These are phyloP conservation scores for Cladosporium austrohemisphaericum DNA, from an alignment of 2,329 filamentous ascomycete species.

Conservation along the genomic window DNA sequence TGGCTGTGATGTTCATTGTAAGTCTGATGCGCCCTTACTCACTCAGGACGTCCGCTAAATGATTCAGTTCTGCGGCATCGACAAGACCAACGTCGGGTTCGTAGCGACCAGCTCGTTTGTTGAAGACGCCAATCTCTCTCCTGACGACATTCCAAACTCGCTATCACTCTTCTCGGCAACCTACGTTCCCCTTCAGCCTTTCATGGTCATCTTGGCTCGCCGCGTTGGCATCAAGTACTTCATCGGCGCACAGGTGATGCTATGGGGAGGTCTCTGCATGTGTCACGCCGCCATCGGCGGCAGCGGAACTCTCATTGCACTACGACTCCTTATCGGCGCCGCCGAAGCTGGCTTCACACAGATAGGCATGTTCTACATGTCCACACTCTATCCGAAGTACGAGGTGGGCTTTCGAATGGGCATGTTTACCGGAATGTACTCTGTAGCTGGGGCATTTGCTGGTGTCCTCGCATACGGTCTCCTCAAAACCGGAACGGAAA, in stretches of 20 bases:
- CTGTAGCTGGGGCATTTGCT: conserved; percentile 3
- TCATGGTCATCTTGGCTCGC: conserved; percentile 4
- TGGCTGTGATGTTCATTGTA: conserved; percentile 2
- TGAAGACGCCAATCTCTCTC: not conserved
- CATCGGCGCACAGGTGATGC: conserved; percentile 3
- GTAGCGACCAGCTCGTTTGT: conserved; percentile 5
- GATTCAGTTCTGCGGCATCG: conserved; percentile 2
- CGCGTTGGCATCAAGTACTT: conserved; percentile 5
- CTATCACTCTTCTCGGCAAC: conserved; percentile 7
- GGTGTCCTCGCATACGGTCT: conserved; percentile 3
- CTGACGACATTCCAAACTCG: conserved; percentile 1
- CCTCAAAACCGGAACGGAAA: not conserved
- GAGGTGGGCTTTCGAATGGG: conserved; percentile 2
- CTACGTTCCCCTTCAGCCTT: not conserved
- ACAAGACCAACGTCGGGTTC: conserved; percentile 2
- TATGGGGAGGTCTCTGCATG: conserved; percentile 6
- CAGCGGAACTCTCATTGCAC: not conserved
- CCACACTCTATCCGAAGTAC: conserved; percentile 4
- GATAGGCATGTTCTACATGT: conserved; percentile 10
- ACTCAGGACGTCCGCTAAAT: not conserved
- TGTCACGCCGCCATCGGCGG: not conserved
- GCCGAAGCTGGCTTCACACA: conserved; percentile 3
- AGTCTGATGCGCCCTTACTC: not conserved
- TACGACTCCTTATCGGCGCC: not conserved
- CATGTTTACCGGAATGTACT: conserved; percentile 6